Percentiles rank a stretch among this genome's conserved stretches.
Evolutionary conservation across 192 early-diverging fungal species (phyloP).

Genomic region (Mortierella hygrophila): DNA sequence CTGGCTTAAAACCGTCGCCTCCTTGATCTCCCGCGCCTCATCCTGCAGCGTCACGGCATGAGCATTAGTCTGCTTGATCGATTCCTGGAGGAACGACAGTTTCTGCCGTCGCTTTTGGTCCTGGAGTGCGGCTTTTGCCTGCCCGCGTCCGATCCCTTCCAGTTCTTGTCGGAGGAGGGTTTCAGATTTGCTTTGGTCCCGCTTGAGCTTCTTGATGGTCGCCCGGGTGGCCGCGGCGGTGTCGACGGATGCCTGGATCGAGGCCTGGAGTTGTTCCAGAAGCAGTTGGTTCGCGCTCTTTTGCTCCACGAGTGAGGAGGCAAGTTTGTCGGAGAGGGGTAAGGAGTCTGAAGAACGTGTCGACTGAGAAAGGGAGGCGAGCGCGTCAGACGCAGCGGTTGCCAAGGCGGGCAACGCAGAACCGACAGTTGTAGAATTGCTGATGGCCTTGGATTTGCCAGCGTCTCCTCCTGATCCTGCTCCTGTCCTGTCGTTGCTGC

Average conservation of each 20-base stretch:
- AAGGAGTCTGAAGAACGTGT: background rate
- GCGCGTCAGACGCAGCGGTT: background rate
- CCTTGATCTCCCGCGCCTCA: conserved; percentile 17
- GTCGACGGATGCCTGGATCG: conserved; percentile 22
- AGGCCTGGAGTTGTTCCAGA: conserved; percentile 32
- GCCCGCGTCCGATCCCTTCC: conserved; percentile 48
- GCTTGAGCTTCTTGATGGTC: conserved; percentile 40
- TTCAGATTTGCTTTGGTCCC: conserved; percentile 43
- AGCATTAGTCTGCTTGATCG: conserved; percentile 49
- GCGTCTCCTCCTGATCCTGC: background rate
- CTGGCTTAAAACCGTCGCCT: background rate
- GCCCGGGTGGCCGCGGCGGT: conserved; percentile 14
- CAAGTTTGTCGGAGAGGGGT: background rate
- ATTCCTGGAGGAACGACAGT: conserved; percentile 50
- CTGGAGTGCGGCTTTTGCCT: conserved; percentile 43
- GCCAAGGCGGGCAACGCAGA: background rate
- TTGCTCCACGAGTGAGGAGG: background rate
- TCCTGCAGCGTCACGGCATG: conserved; percentile 9
- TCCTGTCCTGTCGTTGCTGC: background rate
- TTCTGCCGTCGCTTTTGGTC: conserved; percentile 55
- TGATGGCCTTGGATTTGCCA: background rate
- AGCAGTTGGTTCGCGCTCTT: conserved; percentile 28
- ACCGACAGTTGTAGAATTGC: background rate
- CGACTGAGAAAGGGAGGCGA: background rate
- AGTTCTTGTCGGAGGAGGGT: conserved; percentile 37